Evolutionary conservation across 2,329 filamentous ascomycete genomes (phyloP).

Genomic region (Trematosphaeria pertusa): DNA sequence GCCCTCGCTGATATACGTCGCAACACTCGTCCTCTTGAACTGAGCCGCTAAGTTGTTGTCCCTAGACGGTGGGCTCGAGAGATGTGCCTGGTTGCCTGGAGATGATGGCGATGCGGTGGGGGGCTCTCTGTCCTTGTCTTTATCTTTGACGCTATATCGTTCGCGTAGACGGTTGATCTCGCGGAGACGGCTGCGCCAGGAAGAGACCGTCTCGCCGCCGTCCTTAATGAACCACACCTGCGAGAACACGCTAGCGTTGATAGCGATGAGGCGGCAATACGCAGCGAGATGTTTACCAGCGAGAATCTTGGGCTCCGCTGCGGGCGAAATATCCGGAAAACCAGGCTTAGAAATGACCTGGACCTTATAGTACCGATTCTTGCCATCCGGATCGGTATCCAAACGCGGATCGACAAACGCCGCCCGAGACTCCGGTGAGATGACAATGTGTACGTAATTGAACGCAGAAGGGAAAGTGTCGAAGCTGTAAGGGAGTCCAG

Average conservation of each 20-base stretch:
- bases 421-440: constrained; percentile 82
- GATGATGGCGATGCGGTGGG: constrained; percentile 28
- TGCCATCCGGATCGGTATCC: constrained; percentile 51
- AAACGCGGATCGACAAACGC: constrained; percentile 69
- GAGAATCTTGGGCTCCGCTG: constrained; percentile 87
- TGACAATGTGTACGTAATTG: constrained; percentile 96
- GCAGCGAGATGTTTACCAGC: constrained; percentile 80
- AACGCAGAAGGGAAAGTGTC: constrained; percentile 94
- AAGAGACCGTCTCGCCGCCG: constrained; percentile 82
- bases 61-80: constrained; percentile 37
- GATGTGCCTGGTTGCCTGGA: constrained; percentile 24
- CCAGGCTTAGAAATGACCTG: constrained; percentile 86
- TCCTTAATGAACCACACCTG: constrained; percentile 83
- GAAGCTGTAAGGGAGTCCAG: constrained; percentile 85
- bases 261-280: constrained; percentile 85
- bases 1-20: constrained; percentile 45
- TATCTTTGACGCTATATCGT: constrained; percentile 41
- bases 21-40: constrained; percentile 46
- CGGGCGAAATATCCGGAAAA: constrained; percentile 90
- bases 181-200: constrained; percentile 85
- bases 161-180: constrained; percentile 86
- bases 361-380: constrained; percentile 78
- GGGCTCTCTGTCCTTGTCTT: constrained; percentile 18
- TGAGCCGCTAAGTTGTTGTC: constrained; percentile 35
- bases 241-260: constrained; percentile 94